Conservation (phyloP, 257 asterid genomes). For the Primulina huaijiensis region DNA sequence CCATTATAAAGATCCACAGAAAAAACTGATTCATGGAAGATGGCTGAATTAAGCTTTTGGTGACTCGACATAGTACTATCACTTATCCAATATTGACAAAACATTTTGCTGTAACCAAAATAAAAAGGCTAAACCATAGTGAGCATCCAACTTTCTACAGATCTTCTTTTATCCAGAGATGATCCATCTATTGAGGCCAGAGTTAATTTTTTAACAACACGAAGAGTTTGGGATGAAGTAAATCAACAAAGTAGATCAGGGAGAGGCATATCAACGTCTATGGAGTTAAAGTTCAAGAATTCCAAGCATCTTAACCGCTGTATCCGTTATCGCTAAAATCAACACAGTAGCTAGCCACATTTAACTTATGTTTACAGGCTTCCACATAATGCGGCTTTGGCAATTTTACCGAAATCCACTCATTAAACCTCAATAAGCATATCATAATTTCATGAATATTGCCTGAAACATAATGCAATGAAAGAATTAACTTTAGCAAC, state of each 20-base stretch:
- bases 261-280: neutral
- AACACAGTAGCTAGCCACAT: neutral
- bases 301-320: neutral
- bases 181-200: neutral
- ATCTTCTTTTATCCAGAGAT: neutral
- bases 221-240: neutral
- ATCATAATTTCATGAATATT: constrained; percentile 1
- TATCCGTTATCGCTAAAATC: neutral
- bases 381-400: neutral
- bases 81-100: neutral
- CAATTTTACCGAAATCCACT: neutral
- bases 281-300: neutral
- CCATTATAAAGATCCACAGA: neutral
- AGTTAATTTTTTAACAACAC: neutral
- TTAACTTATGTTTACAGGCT: neutral
- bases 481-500: neutral
- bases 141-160: neutral
- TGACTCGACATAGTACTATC: neutral
- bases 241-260: neutral
- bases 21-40: neutral
- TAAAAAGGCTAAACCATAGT: neutral
- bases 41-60: neutral
- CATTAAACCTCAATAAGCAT: neutral
- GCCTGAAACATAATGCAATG: neutral
- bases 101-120: neutral